Evolutionary conservation across 148 eudicot species (phyloP).

Genomic region (Rhododendron ferrugineum): DNA sequence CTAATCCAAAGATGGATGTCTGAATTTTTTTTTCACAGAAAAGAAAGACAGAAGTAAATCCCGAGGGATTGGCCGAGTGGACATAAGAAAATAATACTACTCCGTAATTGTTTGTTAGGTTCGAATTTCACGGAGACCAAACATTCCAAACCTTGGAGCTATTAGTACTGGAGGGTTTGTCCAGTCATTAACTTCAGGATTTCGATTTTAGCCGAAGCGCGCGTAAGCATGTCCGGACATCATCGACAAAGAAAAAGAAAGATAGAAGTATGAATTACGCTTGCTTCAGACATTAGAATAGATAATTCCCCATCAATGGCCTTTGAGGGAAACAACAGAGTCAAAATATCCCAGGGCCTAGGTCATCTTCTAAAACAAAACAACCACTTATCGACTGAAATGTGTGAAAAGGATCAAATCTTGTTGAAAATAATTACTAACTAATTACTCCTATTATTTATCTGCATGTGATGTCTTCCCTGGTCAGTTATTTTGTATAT

Average conservation of each 20-base stretch:
- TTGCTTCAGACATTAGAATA: neutral
- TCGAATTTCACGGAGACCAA: too few species aligned
- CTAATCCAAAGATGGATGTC: neutral
- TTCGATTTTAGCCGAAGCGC: too few species aligned
- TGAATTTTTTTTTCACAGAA: neutral
- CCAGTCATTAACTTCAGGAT: fast-evolving
- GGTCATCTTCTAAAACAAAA: neutral
- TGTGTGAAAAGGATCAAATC: neutral
- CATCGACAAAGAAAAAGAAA: neutral
- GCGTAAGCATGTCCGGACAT: too few species aligned
- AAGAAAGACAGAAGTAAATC: neutral
- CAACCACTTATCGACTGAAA: neutral
- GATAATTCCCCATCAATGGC: neutral
- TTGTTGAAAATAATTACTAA: neutral
- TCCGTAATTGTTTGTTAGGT: too few species aligned
- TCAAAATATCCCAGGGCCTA: neutral
- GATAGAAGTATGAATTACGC: neutral
- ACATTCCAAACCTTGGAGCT: too few species aligned
- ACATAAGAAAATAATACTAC: too few species aligned
- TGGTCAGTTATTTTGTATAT: neutral
- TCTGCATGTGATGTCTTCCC: neutral
- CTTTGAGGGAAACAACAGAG: neutral
- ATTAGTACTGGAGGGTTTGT: too few species aligned
- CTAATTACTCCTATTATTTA: too few species aligned
- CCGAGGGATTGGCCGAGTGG: neutral